Conservation (phyloP, 2,329 filamentous ascomycete genomes). For the Aspergillus hortae region DNA sequence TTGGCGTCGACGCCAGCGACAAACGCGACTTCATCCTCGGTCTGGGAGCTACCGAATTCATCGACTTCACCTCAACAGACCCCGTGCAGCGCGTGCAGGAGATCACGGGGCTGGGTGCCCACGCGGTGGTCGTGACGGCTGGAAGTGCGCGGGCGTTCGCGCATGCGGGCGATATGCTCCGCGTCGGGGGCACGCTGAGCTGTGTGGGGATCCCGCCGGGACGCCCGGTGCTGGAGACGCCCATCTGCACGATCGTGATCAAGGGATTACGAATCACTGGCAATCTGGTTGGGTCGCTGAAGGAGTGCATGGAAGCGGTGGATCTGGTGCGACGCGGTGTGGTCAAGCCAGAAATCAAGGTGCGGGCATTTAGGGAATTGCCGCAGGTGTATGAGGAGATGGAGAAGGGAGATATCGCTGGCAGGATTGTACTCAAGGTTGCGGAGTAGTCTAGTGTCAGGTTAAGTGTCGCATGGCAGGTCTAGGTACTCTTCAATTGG, state of each 20-base stretch:
- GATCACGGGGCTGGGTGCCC: slow-evolving; percentile 39
- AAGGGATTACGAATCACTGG: slow-evolving; percentile 43
- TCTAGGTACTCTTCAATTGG: slow-evolving; percentile 2
- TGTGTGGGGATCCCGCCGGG: slow-evolving; percentile 45
- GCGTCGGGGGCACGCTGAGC: slow-evolving; percentile 42
- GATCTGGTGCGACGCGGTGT: slow-evolving; percentile 40
- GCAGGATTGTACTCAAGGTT: slow-evolving; percentile 42
- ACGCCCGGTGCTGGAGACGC: slow-evolving; percentile 37
- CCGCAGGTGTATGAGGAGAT: slow-evolving; percentile 43
- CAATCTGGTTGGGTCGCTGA: slow-evolving; percentile 44
- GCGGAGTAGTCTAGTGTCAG: slow-evolving; percentile 16
- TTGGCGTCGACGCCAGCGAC: slow-evolving; percentile 41
- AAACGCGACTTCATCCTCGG: slow-evolving; percentile 39
- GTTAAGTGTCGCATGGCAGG: neutral
- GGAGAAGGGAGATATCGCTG: slow-evolving; percentile 43
- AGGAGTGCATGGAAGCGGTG: slow-evolving; percentile 47
- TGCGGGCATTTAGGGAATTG: slow-evolving; percentile 43
- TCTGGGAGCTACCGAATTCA: slow-evolving; percentile 39
- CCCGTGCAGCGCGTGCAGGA: slow-evolving; percentile 31
- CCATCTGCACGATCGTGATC: slow-evolving; percentile 44
- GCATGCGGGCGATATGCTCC: slow-evolving; percentile 43
- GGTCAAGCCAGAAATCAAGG: slow-evolving; percentile 40
- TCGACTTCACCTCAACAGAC: slow-evolving; percentile 39
- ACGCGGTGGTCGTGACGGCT: slow-evolving; percentile 43
- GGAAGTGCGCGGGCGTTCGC: slow-evolving; percentile 41